These are phyloP conservation scores for Colletotrichum tamarilloi DNA, from an alignment of 2,329 filamentous ascomycete species.

Conservation along the genomic window DNA sequence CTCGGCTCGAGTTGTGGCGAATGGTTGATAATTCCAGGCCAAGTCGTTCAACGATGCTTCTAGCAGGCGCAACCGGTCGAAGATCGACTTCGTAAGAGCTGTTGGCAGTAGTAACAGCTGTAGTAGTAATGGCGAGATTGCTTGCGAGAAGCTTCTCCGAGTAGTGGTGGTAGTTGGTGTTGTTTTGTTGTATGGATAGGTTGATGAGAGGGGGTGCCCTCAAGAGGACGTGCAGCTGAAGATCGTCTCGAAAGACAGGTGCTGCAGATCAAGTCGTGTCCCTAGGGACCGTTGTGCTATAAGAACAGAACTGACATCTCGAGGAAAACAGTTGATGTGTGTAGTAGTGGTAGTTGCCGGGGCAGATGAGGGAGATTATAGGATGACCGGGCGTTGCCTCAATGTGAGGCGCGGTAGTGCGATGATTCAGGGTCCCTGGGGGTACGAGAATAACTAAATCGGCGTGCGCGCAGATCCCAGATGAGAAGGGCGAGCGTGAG, in stretches of 20 bases:
- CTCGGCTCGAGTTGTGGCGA: conserved; percentile 29
- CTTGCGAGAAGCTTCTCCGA: conserved; percentile 9
- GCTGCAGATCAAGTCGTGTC: conserved; percentile 46
- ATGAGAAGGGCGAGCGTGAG: conserved; percentile 19
- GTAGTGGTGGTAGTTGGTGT: background rate
- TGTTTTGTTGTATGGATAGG: conserved; percentile 8
- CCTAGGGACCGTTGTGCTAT: conserved; percentile 58
- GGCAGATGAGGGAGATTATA: conserved; percentile 36
- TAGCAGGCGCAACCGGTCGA: conserved; percentile 29
- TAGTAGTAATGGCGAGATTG: background rate
- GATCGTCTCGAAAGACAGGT: conserved; percentile 32
- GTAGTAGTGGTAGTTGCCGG: conserved; percentile 8
- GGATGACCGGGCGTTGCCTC: conserved; percentile 31
- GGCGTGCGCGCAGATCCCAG: conserved; percentile 27
- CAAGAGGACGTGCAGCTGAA: conserved; percentile 24
- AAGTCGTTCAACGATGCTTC: conserved; percentile 35
- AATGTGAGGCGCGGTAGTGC: conserved; percentile 26
- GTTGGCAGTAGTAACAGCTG: background rate
- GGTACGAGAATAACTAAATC: conserved; percentile 32
- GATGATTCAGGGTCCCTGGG: conserved; percentile 34
- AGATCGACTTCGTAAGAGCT: conserved; percentile 23
- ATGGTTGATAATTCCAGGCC: conserved; percentile 18
- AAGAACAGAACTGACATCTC: conserved; percentile 45
- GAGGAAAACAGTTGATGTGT: conserved; percentile 12
- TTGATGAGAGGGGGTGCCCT: conserved; percentile 24